Evolutionary conservation across 1,284 basidiomycete species (phyloP).

Genomic region (Malassezia globosa): DNA sequence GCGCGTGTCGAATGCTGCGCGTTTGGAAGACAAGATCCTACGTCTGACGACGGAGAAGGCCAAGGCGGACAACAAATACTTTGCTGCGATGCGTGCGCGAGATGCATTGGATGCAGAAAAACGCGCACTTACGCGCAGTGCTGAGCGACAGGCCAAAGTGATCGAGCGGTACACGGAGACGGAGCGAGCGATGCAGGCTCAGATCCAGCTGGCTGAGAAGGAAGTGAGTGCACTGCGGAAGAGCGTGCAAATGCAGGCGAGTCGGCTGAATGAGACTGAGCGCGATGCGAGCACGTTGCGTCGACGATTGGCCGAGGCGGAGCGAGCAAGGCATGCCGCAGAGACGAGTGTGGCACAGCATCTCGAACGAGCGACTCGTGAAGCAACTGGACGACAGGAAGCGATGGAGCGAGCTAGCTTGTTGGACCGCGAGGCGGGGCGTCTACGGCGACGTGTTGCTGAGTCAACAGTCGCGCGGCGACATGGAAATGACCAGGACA

Average conservation of each 20-base stretch:
- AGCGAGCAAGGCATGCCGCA: conserved; percentile 15
- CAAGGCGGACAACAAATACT: conserved; percentile 91
- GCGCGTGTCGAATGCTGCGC: conserved; percentile 70
- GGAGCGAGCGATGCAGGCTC: conserved; percentile 55
- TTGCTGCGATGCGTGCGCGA: conserved; percentile 75
- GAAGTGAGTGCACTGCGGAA: conserved; percentile 48
- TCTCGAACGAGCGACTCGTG: conserved; percentile 19
- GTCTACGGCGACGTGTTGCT: conserved; percentile 28
- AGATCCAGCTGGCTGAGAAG: conserved; percentile 56
- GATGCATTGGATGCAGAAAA: conserved; percentile 69
- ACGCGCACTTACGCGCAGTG: conserved; percentile 57
- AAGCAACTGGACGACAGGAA: conserved; percentile 23
- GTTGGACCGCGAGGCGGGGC: conserved; percentile 31
- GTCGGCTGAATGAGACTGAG: conserved; percentile 40
- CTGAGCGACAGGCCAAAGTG: conserved; percentile 68
- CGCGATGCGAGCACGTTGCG: conserved; percentile 38
- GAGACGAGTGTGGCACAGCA: conserved; percentile 31
- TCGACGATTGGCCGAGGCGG: conserved; percentile 20
- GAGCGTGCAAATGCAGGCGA: conserved; percentile 27
- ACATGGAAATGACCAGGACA: conserved; percentile 20
- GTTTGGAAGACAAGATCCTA: conserved; percentile 63
- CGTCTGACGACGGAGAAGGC: conserved; percentile 56
- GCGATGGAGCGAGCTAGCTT: conserved; percentile 26
- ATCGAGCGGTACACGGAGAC: conserved; percentile 62
- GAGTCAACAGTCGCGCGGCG: conserved; percentile 33